A percentile compares a stretch with the other conserved stretches of the same genome.
Conservation (phyloP, 1,284 basidiomycete species). For the Exobasidium rhododendri region DNA sequence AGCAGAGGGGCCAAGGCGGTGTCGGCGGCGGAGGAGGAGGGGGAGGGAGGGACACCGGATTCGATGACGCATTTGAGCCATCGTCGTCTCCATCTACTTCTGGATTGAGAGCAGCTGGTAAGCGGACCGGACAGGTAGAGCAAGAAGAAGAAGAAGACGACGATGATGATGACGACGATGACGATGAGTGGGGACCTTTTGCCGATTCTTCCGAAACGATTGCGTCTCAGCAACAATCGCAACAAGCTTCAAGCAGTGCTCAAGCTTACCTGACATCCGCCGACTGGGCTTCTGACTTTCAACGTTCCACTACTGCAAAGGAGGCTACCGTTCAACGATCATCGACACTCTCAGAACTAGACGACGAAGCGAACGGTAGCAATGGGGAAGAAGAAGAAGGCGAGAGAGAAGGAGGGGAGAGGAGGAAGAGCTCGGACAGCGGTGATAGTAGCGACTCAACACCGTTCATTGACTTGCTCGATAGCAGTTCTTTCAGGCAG, state of each 20-base stretch:
- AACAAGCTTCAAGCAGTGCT: slow-evolving; percentile 7
- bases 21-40: too few species aligned
- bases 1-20: slow-evolving; percentile 14
- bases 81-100: slow-evolving; percentile 1
- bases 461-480: slow-evolving; percentile 4
- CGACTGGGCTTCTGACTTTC: slow-evolving; percentile 50
- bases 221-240: background rate
- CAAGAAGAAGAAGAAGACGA: background rate
- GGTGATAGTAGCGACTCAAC: slow-evolving; percentile 22
- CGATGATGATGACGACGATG: slow-evolving; percentile 27
- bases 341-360: background rate
- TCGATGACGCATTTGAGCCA: slow-evolving; percentile 26
- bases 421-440: slow-evolving; percentile 15
- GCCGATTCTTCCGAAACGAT: slow-evolving; percentile 28
- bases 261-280: slow-evolving; percentile 40
- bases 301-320: slow-evolving; percentile 22
- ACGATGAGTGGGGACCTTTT: slow-evolving; percentile 54
- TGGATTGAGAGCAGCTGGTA: background rate
- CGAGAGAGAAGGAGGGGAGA: slow-evolving; percentile 31
- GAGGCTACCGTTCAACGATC: background rate
- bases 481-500: background rate
- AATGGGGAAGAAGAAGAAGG: slow-evolving; percentile 30
- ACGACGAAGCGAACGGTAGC: background rate
- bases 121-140: background rate
- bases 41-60: slow-evolving; percentile 20